A percentile compares a stretch with the other conserved stretches of the same genome.
These are phyloP conservation scores for Fomitopsis pinicola DNA, from an alignment of 1,284 basidiomycete genomes.

Conservation along the genomic window DNA sequence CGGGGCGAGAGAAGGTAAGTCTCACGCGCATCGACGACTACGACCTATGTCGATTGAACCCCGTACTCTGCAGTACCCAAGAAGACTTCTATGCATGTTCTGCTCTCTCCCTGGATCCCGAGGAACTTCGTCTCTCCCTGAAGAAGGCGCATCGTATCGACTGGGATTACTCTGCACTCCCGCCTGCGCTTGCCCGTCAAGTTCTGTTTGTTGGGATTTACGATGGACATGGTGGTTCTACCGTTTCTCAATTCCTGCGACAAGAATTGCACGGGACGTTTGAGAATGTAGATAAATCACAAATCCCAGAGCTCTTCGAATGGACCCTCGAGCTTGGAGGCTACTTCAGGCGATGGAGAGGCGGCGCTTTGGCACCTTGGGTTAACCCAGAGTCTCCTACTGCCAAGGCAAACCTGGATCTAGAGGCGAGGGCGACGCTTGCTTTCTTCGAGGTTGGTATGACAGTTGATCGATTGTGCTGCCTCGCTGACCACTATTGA, in stretches of 20 bases:
- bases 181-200: slow-evolving; percentile 64
- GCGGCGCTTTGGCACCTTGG: slow-evolving; percentile 75
- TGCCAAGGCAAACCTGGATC: slow-evolving; percentile 51
- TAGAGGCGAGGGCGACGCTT: slow-evolving; percentile 81
- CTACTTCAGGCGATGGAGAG: slow-evolving; percentile 85
- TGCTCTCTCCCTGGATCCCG: slow-evolving; percentile 68
- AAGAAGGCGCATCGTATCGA: slow-evolving; percentile 58
- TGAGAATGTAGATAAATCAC: slow-evolving; percentile 65
- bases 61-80: slow-evolving; percentile 48
- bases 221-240: slow-evolving; percentile 55
- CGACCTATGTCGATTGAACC: not conserved
- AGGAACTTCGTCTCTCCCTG: slow-evolving; percentile 64
- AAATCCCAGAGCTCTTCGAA: slow-evolving; percentile 70
- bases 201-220: slow-evolving; percentile 85
- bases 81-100: slow-evolving; percentile 82
- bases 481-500: not conserved
- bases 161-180: slow-evolving; percentile 66
- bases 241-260: slow-evolving; percentile 48
- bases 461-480: not conserved
- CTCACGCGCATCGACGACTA: not conserved
- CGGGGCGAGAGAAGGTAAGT: slow-evolving; percentile 68
- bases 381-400: slow-evolving; percentile 35
- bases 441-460: slow-evolving; percentile 78
- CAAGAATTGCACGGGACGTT: slow-evolving; percentile 79
- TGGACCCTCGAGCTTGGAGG: slow-evolving; percentile 80